phyloP scores from a whole-genome alignment of 257 asterid species.

The Nicotiana benthamiana region DNA sequence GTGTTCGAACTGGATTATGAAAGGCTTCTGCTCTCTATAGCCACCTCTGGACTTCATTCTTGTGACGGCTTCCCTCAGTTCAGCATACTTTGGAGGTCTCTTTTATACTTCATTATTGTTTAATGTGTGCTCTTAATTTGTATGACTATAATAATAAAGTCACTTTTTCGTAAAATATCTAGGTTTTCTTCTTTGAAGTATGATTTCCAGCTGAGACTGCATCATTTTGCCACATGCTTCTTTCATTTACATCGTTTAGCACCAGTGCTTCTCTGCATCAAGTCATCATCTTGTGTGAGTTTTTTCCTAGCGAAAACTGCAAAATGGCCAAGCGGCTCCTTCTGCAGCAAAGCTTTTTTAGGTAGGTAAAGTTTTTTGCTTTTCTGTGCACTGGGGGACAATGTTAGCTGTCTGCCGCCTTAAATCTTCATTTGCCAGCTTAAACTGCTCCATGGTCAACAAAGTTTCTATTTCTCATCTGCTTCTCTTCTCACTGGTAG shows the following conservation, averaged over 20 bases:
- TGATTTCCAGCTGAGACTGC: constrained; percentile 27
- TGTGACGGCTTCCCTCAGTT: constrained; percentile 11
- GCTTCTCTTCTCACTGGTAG: not conserved
- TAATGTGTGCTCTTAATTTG: not conserved
- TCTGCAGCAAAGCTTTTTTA: constrained; percentile 9
- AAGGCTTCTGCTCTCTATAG: constrained; percentile 13
- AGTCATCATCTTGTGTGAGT: not conserved
- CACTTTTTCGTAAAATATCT: not conserved
- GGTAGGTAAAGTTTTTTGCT: not conserved
- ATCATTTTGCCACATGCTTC: constrained; percentile 17
- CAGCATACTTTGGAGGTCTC: constrained; percentile 19
- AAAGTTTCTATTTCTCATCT: not conserved
- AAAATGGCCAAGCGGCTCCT: not conserved
- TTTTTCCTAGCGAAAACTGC: constrained; percentile 5
- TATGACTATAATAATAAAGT: not conserved
- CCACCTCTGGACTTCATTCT: constrained; percentile 10
- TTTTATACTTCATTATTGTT: constrained; percentile 13
- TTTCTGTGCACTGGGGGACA: constrained; percentile 9
- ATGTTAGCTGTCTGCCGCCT: constrained; percentile 8
- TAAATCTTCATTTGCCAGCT: not conserved
- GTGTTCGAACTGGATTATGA: constrained; percentile 13
- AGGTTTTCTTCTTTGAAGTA: constrained; percentile 27
- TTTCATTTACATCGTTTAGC: constrained; percentile 13
- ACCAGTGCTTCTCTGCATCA: constrained; percentile 16
- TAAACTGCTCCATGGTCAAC: not conserved